Evolutionary conservation across 352 stramenopile genomes (phyloP), one percentile per base, ranked within the genome.

Genomic region (Globisporangium alternatum): DNA sequence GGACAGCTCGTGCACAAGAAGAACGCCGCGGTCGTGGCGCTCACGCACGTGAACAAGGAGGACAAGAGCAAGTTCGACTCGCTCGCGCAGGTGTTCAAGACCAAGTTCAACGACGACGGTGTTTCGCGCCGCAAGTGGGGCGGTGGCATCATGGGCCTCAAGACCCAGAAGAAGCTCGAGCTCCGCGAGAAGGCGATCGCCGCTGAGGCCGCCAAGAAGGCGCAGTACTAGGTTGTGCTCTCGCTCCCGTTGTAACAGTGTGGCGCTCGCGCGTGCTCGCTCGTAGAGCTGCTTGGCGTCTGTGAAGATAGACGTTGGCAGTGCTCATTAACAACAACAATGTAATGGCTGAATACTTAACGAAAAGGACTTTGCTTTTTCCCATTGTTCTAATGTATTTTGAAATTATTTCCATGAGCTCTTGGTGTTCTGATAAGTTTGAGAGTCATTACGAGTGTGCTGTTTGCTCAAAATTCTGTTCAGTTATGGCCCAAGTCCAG

Each of bases 161-260:
- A 99, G 96, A 99, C 98, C 62, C 97, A 99, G 84, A 97, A 97
- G 79, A 99, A 99, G 89, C 87, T 99, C 56, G 96, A 99, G 69
- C 97, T 99, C 81, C 93, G 97, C 65, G 96, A 96, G 69, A 99
- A 98, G 88, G 96, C 92, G 64, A 74, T 99, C 69, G 97, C 95
- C 39, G 89, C 86, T n/a, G 98, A 99, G 80, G 89, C 97, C 74
- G 96, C 97, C 69, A 99, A 99, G 94, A 99, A 99, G 86, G 84
- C 94, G 63, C 88, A 98, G 82, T 98, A 97, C 85, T 98, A 97
- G 84, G 67, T 52, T 22, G 5, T 30, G 51, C 28, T 19, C 44
- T 47, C 41, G 41, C 44, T 51, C 44, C 44, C n/a, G 44, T 51
- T 51, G 44, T 15, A 41, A 15, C 35, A 41, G 49, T 25, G 33